Conservation (phyloP, 2,329 filamentous ascomycete species). For the Alternaria brassicae region DNA sequence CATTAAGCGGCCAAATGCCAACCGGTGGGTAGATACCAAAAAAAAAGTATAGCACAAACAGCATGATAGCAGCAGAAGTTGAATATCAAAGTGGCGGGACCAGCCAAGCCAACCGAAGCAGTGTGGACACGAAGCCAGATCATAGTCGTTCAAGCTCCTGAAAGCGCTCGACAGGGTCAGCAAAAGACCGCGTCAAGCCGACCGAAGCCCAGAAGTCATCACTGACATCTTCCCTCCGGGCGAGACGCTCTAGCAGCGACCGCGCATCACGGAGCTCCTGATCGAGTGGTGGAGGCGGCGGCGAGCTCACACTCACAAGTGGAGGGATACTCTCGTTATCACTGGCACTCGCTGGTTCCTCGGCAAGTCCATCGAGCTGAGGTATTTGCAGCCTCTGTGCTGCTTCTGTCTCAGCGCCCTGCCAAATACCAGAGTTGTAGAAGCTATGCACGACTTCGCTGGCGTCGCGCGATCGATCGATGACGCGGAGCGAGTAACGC, state of each 20-base stretch:
- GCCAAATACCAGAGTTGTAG: constrained; percentile 25
- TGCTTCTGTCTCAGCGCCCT: constrained; percentile 6
- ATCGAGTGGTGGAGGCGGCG: constrained; percentile 32
- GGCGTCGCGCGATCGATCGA: constrained; percentile 37
- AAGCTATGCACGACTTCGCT: constrained; percentile 40
- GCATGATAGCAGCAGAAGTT: neutral
- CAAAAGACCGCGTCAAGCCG: constrained; percentile 48
- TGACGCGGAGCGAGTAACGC: constrained; percentile 39
- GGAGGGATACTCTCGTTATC: constrained; percentile 28
- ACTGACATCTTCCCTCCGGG: constrained; percentile 75
- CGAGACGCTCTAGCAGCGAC: constrained; percentile 73
- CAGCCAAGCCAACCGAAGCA: constrained; percentile 2
- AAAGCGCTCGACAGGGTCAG: constrained; percentile 45
- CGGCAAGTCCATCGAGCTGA: constrained; percentile 27
- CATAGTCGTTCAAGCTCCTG: constrained; percentile 43
- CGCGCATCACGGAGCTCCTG: constrained; percentile 70
- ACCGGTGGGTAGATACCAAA: neutral
- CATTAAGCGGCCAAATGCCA: constrained; percentile 3
- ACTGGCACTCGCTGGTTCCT: constrained; percentile 25
- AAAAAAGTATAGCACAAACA: neutral
- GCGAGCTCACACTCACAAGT: constrained; percentile 12
- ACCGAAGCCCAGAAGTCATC: constrained; percentile 77
- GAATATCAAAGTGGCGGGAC: constrained; percentile 5
- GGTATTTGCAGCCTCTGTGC: constrained; percentile 15
- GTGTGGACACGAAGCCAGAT: neutral